Evolutionary conservation across 768 basidiomycete genomes (phyloP).

Genomic region (Tylopilus vinaceipallidus): DNA sequence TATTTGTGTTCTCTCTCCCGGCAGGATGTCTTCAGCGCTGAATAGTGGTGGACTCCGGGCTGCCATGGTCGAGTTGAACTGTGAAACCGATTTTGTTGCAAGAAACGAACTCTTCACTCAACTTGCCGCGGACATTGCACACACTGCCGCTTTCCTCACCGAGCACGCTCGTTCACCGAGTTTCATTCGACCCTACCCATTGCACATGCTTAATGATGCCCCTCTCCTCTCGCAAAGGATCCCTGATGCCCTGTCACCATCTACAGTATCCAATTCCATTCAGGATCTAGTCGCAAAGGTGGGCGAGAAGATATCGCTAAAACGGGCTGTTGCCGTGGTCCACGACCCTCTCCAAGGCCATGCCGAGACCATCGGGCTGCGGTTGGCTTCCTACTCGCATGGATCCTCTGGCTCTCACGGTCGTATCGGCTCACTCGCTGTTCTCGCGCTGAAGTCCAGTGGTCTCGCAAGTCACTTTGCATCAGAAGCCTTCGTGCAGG

Average conservation of each 20-base stretch:
- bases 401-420: conserved; percentile 54
- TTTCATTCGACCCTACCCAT: conserved; percentile 48
- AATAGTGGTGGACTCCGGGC: conserved; percentile 59
- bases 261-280: conserved; percentile 62
- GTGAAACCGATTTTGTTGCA: conserved; percentile 97
- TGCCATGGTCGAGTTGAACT: conserved; percentile 88
- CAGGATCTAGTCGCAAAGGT: conserved; percentile 70
- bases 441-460: conserved; percentile 52
- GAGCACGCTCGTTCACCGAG: conserved; percentile 35
- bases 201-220: conserved; percentile 56
- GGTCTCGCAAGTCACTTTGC: conserved; percentile 43
- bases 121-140: conserved; percentile 76
- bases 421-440: conserved; percentile 56
- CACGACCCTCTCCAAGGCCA: conserved; percentile 38
- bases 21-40: conserved; percentile 39
- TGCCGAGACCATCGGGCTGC: conserved; percentile 37
- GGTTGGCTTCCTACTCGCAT: conserved; percentile 61
- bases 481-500: conserved; percentile 49
- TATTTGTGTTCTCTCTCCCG: conserved; percentile 69
- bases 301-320: conserved; percentile 75
- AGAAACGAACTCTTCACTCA: conserved; percentile 78
- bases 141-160: conserved; percentile 74
- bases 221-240: conserved; percentile 57
- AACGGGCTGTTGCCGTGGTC: conserved; percentile 50
- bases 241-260: conserved; percentile 33